phyloP scores from a whole-genome alignment of 352 stramenopile genomes.

The Achlya hypogyna region DNA sequence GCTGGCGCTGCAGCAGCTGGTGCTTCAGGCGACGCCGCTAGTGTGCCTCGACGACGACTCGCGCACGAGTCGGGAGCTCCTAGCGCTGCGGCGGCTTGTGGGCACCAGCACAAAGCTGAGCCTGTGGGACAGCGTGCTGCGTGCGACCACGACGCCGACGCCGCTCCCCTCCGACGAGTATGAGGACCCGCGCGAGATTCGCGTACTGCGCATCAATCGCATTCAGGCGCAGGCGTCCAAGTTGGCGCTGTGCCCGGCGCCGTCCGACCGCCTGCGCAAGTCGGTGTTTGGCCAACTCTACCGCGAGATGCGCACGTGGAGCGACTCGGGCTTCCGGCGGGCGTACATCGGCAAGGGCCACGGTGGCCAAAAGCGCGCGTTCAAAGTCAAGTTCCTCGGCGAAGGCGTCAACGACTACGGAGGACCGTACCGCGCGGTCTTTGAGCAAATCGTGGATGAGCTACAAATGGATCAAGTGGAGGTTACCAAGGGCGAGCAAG shows the following conservation, averaged over 20 bases:
- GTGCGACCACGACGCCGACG: constrained; percentile 94
- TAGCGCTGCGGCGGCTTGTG: constrained; percentile 58
- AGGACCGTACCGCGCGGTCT: constrained; percentile 96
- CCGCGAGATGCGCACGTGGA: constrained; percentile 93
- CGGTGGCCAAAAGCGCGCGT: constrained; percentile 94
- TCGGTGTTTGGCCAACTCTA: constrained; percentile 98
- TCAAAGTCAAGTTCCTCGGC: constrained; percentile 99
- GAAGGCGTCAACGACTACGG: constrained; percentile 99
- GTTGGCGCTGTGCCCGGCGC: constrained; percentile 81
- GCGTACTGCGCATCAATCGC: constrained; percentile 96
- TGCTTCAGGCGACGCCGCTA: constrained; percentile 71
- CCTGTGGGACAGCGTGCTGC: constrained; percentile 92
- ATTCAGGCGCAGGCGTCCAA: constrained; percentile 87
- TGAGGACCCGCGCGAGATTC: constrained; percentile 96
- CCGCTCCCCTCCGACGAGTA: constrained; percentile 97
- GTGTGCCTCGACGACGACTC: constrained; percentile 49
- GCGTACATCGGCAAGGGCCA: constrained; percentile 97
- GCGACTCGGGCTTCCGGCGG: constrained; percentile 87
- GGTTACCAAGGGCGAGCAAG: constrained; percentile 74
- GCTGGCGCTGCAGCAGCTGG: constrained; percentile 88
- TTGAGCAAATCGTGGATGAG: constrained; percentile 95
- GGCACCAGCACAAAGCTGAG: constrained; percentile 89
- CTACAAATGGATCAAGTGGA: constrained; percentile 85
- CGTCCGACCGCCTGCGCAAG: constrained; percentile 76
- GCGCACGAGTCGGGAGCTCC: constrained; percentile 57